Evolutionary conservation across 331 rosid genomes (phyloP), one percentile per base, ranked within the genome.

Genomic region (Dryas integrifolia): DNA sequence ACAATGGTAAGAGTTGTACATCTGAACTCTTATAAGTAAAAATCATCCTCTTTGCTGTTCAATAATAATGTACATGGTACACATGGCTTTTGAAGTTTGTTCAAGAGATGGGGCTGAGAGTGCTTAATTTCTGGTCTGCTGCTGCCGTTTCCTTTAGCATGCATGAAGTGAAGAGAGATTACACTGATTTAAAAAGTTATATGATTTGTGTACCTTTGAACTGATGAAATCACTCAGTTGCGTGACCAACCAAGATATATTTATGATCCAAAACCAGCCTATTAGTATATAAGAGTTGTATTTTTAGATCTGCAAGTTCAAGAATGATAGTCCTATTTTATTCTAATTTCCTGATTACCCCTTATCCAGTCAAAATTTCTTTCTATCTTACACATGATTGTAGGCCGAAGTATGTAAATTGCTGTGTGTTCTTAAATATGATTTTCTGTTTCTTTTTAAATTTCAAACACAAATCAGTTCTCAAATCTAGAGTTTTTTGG

Each of bases 141-240:
- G 26, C 24, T 11, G 39, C 40, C 49, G 39, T 35, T 39, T 51
- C 35, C 62, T 18, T 53, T 69, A 69, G 50, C 6, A 0, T 2
- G 7, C 7, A 5, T n/a, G 62, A 69, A 40, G 61, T 69, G 62
- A 69, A 64, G 69, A 47, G 69, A 64, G 21, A 43, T 64, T 64
- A 45, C 53, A 64, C 11, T 9, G 52, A 38, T 64, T 16, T 51
- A 6, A 2, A 53, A 53, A 7, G 30, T 50, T 70, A 3, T 6
- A 24, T 5, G 8, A 35, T 52, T 39, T 49, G 15, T 38, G 38
- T n/a, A 18, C 14, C 16, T 40, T 2, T 70, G 30, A 9, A 43
- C 26, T 8, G 16, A 43, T 70, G 12, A 56, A 24, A 70, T 56
- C 55, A 56, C 55, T 70, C 39, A 70, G 52, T 18, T 70, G 65